Conservation (phyloP, 1,284 basidiomycete species). For the Trametes polyzona region DNA sequence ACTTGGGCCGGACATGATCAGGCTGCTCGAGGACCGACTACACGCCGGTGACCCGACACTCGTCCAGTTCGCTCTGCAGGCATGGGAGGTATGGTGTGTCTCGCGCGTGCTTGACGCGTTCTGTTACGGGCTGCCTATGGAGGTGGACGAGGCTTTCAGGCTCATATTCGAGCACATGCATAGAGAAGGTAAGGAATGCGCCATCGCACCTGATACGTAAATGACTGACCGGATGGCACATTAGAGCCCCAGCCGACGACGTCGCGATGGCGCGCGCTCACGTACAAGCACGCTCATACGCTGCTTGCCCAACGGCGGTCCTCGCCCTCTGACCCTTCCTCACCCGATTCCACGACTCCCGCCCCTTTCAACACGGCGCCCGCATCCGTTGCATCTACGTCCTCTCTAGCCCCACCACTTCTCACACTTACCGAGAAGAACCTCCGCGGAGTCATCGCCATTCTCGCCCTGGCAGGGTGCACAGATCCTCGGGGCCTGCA, state of each 20-base stretch:
- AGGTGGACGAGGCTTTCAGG: conserved; percentile 38
- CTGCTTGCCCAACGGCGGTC: conserved; percentile 25
- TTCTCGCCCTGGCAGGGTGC: conserved; percentile 40
- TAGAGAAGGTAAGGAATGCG: conserved; percentile 31
- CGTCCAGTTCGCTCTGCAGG: conserved; percentile 45
- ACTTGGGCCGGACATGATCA: conserved; percentile 36
- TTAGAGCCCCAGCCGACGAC: conserved; percentile 42
- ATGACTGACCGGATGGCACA: not conserved
- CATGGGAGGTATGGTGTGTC: conserved; percentile 43
- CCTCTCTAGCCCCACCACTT: conserved; percentile 19
- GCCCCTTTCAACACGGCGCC: conserved; percentile 30
- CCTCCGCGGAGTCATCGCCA: conserved; percentile 39
- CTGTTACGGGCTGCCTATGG: conserved; percentile 40
- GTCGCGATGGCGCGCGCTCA: conserved; percentile 44
- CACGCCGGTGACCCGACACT: conserved; percentile 41
- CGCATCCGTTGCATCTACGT: conserved; percentile 21
- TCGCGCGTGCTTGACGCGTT: conserved; percentile 40
- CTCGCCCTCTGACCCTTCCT: conserved; percentile 22
- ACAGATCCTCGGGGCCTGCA: conserved; percentile 36
- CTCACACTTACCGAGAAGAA: conserved; percentile 30
- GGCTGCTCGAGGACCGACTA: conserved; percentile 35
- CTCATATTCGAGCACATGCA: conserved; percentile 43
- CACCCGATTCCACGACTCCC: conserved; percentile 26
- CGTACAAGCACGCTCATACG: conserved; percentile 37
- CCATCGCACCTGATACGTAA: not conserved